These are phyloP conservation scores for Pestalotiopsis sp. DNA, from an alignment of 2,329 filamentous ascomycete species.

Conservation along the genomic window DNA sequence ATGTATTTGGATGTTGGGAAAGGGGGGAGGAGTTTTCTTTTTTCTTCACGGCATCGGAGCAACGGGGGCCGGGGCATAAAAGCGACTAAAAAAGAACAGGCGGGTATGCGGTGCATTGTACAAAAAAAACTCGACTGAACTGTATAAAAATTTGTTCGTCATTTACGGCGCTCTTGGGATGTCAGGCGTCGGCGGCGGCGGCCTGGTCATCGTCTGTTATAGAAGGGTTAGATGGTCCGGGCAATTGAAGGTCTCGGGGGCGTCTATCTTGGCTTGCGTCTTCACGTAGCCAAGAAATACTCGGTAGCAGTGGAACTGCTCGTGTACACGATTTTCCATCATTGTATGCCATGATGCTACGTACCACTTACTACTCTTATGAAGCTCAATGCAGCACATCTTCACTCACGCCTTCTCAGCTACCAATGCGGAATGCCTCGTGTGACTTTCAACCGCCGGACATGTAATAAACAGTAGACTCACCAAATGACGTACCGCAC, in stretches of 20 bases:
- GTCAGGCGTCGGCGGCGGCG: not conserved
- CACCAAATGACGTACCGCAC: too few species aligned
- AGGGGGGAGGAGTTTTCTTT: not conserved
- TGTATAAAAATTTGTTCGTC: slow-evolving; percentile 2
- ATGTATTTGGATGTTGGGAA: not conserved
- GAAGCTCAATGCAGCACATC: not conserved
- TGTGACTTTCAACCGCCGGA: too few species aligned
- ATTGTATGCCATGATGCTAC: not conserved
- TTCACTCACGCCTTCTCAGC: not conserved
- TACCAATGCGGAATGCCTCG: too few species aligned
- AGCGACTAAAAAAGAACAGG: not conserved
- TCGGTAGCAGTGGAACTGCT: not conserved
- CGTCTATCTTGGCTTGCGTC: not conserved
- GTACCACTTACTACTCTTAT: not conserved
- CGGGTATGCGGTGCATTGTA: not conserved
- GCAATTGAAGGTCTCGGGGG: too few species aligned
- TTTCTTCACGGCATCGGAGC: not conserved
- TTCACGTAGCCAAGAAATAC: not conserved
- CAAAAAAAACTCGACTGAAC: not conserved
- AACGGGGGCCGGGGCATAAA: not conserved
- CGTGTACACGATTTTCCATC: not conserved
- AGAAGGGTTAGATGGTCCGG: not conserved
- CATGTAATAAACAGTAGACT: too few species aligned
- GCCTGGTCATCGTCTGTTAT: not conserved
- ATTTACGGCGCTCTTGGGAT: not conserved